Evolutionary conservation across 805 yeast species (phyloP).

Genomic region (Starmerella floris): DNA sequence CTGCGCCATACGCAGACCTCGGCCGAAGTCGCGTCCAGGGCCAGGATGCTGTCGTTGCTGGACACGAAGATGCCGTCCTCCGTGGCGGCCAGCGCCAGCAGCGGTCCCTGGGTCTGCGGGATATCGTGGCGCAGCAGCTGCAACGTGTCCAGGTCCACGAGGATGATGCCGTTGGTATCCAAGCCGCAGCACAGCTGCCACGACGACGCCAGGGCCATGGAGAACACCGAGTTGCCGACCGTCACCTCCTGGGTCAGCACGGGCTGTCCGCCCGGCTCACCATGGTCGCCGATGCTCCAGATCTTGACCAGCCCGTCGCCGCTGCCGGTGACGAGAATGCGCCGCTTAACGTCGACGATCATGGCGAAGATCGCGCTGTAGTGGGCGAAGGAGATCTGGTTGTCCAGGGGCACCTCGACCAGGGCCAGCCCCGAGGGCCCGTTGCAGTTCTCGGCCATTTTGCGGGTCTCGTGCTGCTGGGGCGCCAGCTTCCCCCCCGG

Average conservation of each 20-base stretch:
- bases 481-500: conserved; percentile 49
- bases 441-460: conserved; percentile 2
- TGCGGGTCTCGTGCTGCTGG: conserved; percentile 22
- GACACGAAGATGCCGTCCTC: conserved; percentile 52
- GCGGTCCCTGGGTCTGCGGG: conserved; percentile 24
- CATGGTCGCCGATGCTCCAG: conserved; percentile 42
- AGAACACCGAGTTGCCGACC: conserved; percentile 51
- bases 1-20: conserved; percentile 22
- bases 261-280: conserved; percentile 10
- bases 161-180: conserved; percentile 56
- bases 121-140: conserved; percentile 38
- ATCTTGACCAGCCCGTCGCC: conserved; percentile 83
- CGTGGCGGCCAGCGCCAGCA: conserved; percentile 46
- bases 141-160: conserved; percentile 76
- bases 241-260: conserved; percentile 32
- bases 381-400: conserved; percentile 72
- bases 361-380: conserved; percentile 78
- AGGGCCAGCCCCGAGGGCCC: conserved; percentile 10
- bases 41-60: conserved; percentile 37
- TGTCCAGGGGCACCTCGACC: conserved; percentile 46
- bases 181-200: conserved; percentile 76
- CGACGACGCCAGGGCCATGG: conserved; percentile 43
- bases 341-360: conserved; percentile 22
- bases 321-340: conserved; percentile 52
- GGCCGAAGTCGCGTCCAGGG: conserved; percentile 42